Evolutionary conservation across 345 rosid species (phyloP).

Genomic region (Bruguiera parviflora): DNA sequence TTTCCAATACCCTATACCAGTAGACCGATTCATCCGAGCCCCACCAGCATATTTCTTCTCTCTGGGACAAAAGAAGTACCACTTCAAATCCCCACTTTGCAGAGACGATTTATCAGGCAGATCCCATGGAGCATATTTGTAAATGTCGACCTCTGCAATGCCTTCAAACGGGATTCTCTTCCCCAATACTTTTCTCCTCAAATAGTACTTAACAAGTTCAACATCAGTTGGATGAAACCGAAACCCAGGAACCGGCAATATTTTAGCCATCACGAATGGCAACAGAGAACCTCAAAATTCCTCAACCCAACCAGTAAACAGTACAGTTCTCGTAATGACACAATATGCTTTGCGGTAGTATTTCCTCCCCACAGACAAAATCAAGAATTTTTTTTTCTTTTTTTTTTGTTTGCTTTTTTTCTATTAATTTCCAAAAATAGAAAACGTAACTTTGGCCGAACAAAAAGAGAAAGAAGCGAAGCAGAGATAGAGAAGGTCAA

Average conservation of each 20-base stretch:
- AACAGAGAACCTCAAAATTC: slow-evolving; percentile 1
- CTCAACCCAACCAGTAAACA: background rate
- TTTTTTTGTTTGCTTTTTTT: no score
- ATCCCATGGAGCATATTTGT: slow-evolving; percentile 67
- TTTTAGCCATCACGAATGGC: slow-evolving; percentile 38
- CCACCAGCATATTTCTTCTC: slow-evolving; percentile 58
- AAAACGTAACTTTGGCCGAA: background rate
- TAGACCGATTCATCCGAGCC: slow-evolving; percentile 40
- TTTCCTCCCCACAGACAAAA: no score
- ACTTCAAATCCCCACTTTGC: slow-evolving; percentile 57
- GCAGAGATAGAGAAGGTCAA: slow-evolving; percentile 31
- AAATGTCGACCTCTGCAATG: slow-evolving; percentile 60
- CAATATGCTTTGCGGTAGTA: background rate
- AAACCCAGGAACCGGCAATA: slow-evolving; percentile 55
- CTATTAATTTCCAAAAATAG: background rate
- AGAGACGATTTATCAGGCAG: slow-evolving; percentile 40
- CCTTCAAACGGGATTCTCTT: slow-evolving; percentile 33
- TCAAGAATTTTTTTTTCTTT: no score
- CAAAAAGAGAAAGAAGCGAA: background rate
- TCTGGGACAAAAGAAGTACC: slow-evolving; percentile 78
- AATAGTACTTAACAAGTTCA: slow-evolving; percentile 60
- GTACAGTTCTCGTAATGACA: background rate
- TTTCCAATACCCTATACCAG: slow-evolving; percentile 70
- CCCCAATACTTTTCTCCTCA: slow-evolving; percentile 64
- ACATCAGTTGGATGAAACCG: slow-evolving; percentile 81